phyloP scores from a whole-genome alignment of 345 rosid species.

The Kernera saxatilis region DNA sequence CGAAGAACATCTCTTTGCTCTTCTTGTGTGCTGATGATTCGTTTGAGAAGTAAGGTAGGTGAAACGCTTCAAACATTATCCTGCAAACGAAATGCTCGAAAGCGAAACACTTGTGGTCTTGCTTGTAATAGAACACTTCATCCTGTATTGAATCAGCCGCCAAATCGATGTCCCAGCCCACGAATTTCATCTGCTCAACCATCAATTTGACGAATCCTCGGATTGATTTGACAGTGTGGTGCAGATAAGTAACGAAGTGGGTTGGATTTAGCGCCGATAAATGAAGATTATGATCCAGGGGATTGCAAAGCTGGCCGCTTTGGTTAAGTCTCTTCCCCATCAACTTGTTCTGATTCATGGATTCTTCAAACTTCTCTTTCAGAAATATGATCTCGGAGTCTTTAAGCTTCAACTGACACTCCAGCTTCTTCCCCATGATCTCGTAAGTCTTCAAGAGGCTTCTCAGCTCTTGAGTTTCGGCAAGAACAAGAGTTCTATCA shows the following conservation, averaged over 20 bases:
- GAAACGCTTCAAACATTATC: conserved; percentile 70
- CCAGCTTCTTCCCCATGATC: conserved; percentile 64
- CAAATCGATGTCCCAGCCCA: conserved; percentile 63
- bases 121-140: conserved; percentile 45
- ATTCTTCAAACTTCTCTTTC: conserved; percentile 54
- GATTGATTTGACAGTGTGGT: conserved; percentile 57
- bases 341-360: conserved; percentile 37
- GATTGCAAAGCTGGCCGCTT: conserved; percentile 47
- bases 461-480: conserved; percentile 77
- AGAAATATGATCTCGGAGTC: conserved; percentile 69
- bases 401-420: conserved; percentile 64
- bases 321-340: conserved; percentile 62
- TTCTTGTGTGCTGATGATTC: conserved; percentile 32
- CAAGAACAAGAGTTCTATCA: conserved; percentile 43
- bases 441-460: conserved; percentile 55
- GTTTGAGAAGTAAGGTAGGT: conserved; percentile 43
- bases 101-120: conserved; percentile 69
- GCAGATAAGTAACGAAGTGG: conserved; percentile 50
- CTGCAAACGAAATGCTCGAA: conserved; percentile 72
- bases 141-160: conserved; percentile 61
- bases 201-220: conserved; percentile 59
- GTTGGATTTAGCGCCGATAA: conserved; percentile 42
- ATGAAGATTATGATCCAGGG: conserved; percentile 45
- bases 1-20: conserved; percentile 40
- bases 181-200: conserved; percentile 59